A percentile compares a stretch with the other conserved stretches of the same genome.
Evolutionary conservation across 192 early-diverging fungal genomes (phyloP).

Genomic region (Coemansia sp.): DNA sequence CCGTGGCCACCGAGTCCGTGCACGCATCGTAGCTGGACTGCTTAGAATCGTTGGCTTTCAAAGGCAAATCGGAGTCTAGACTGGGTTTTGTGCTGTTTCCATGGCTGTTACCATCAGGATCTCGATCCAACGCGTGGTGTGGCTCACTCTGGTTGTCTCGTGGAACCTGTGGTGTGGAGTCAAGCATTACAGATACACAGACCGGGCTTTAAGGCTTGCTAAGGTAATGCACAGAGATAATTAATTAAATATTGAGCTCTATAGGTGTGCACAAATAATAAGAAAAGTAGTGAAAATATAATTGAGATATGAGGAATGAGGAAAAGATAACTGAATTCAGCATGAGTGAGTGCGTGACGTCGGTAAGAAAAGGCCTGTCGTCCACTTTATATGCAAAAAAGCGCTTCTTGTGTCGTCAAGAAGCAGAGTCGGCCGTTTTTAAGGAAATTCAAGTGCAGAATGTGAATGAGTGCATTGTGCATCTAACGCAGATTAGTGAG

Average conservation of each 20-base stretch:
- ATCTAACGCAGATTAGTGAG: neutral
- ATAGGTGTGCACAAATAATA: neutral
- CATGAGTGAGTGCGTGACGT: slow-evolving; percentile 1
- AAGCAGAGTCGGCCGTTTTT: neutral
- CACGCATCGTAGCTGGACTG: slow-evolving; percentile 9
- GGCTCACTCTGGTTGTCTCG: neutral
- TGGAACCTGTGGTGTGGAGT: neutral
- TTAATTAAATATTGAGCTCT: neutral
- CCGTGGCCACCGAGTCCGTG: neutral
- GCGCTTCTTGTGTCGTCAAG: neutral
- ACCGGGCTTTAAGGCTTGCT: neutral
- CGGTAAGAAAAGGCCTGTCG: neutral
- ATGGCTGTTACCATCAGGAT: neutral
- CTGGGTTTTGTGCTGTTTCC: slow-evolving; percentile 33
- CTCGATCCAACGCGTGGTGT: neutral
- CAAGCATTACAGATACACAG: neutral
- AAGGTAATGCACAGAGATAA: neutral
- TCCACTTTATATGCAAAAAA: neutral
- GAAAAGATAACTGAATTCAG: slow-evolving; percentile 1
- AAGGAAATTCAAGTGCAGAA: neutral
- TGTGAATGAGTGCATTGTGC: slow-evolving; percentile 5
- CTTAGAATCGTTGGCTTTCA: neutral
- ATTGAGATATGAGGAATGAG: neutral
- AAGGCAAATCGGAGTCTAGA: slow-evolving; percentile 11
- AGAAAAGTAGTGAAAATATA: neutral